phyloP scores from a whole-genome alignment of 768 basidiomycete genomes.

The Tricholoma furcatifolium region DNA sequence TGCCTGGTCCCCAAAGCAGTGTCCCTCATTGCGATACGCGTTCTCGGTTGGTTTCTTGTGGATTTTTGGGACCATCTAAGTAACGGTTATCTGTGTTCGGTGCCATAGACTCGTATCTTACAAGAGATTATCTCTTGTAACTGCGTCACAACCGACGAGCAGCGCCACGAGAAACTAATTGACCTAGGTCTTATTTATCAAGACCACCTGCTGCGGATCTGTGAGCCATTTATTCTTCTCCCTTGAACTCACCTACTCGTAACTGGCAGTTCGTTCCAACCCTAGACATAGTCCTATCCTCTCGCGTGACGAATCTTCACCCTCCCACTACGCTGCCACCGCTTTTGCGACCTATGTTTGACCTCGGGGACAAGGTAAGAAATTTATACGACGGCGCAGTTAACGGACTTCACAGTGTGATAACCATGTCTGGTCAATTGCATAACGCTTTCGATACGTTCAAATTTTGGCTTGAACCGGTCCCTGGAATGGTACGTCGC shows the following conservation, averaged over 20 bases:
- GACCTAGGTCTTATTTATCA: background rate
- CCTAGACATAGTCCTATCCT: background rate
- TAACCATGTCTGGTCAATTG: slow-evolving; percentile 24
- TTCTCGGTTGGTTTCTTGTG: background rate
- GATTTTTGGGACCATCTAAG: background rate
- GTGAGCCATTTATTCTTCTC: background rate
- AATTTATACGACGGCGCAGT: slow-evolving; percentile 28
- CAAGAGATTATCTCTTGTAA: background rate
- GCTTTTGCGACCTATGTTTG: slow-evolving; percentile 27
- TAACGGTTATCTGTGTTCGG: background rate
- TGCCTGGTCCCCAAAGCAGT: no score
- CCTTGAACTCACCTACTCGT: background rate
- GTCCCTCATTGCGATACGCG: background rate
- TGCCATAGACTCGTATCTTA: background rate
- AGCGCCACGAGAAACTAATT: background rate
- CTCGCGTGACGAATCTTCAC: background rate
- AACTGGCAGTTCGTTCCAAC: background rate
- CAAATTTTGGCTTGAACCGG: slow-evolving; percentile 29
- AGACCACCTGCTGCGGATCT: background rate
- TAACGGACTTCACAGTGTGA: slow-evolving; percentile 29
- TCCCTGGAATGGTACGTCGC: slow-evolving; percentile 3
- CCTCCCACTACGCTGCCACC: slow-evolving; percentile 23
- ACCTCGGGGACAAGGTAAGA: slow-evolving; percentile 17
- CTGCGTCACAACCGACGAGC: no score
- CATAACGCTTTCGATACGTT: slow-evolving; percentile 27